These are phyloP conservation scores for Malassezia pachydermatis DNA, from an alignment of 1,284 basidiomycete genomes.

Conservation along the genomic window DNA sequence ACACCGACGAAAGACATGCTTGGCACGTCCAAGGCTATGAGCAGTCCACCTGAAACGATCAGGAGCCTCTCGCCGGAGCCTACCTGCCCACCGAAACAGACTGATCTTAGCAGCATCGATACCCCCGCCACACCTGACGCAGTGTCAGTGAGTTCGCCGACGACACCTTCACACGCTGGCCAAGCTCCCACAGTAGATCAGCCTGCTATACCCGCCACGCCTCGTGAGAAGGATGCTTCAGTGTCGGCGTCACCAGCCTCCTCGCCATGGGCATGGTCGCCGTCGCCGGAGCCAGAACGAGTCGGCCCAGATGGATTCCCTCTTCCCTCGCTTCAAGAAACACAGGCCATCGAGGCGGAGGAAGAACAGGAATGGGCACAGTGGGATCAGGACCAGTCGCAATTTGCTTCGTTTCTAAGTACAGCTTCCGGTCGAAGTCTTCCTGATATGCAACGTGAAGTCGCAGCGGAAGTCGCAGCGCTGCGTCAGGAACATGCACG, in stretches of 20 bases:
- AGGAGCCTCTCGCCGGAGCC: too few species aligned
- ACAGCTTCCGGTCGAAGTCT: constrained; percentile 58
- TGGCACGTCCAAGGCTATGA: too few species aligned
- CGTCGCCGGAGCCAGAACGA: constrained; percentile 45
- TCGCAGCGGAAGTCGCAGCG: constrained; percentile 76
- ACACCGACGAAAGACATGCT: too few species aligned
- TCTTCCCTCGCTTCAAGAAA: constrained; percentile 70
- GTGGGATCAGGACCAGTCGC: constrained; percentile 54
- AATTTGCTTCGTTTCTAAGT: constrained; percentile 76
- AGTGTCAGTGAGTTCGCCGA: too few species aligned
- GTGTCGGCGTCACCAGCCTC: too few species aligned
- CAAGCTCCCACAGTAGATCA: neutral
- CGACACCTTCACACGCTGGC: too few species aligned
- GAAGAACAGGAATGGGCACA: constrained; percentile 50
- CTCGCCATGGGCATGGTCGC: constrained; percentile 30
- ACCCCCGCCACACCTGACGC: too few species aligned
- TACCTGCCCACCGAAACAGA: too few species aligned
- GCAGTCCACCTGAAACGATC: too few species aligned
- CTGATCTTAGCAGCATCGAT: too few species aligned
- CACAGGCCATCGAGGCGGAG: constrained; percentile 57
- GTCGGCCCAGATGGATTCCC: constrained; percentile 53
- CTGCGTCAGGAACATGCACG: constrained; percentile 74
- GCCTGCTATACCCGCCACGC: neutral
- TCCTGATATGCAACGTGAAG: constrained; percentile 64
- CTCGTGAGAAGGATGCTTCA: constrained; percentile 6